Conservation (phyloP, 2,329 filamentous ascomycete species). For the Raffaelea albimanens region DNA sequence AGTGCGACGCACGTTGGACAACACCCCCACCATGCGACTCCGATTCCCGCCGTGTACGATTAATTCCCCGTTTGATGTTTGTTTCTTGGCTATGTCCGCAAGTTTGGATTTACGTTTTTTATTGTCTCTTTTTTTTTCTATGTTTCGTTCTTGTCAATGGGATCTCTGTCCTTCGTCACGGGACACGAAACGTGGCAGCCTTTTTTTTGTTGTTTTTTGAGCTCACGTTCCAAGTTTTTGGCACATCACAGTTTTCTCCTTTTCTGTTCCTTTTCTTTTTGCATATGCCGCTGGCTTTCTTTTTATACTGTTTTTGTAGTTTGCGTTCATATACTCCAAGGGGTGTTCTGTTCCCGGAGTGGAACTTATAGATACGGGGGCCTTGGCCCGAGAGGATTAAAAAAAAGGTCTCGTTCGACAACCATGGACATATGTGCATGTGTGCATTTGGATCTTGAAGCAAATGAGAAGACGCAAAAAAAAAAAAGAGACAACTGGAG, state of each 20-base stretch:
- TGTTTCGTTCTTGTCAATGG: conserved; percentile 4
- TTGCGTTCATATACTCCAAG: background rate
- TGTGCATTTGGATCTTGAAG: background rate
- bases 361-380: background rate
- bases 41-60: conserved; percentile 4
- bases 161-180: conserved; percentile 10
- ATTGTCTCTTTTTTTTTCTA: conserved; percentile 4
- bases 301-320: background rate
- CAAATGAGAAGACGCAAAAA: background rate
- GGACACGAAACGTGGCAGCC: conserved; percentile 4
- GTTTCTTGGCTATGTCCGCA: background rate
- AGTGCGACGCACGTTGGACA: background rate
- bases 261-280: background rate
- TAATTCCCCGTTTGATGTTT: background rate
- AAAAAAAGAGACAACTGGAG: background rate
- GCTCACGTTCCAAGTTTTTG: background rate
- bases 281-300: background rate
- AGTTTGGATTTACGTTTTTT: conserved; percentile 5
- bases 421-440: background rate
- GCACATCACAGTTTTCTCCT: background rate
- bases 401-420: background rate
- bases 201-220: background rate
- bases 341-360: background rate
- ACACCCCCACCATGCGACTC: background rate
- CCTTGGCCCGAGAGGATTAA: background rate